A percentile compares a stretch with the other conserved stretches of the same genome.
phyloP scores from a whole-genome alignment of 768 basidiomycete species.

The Hygrocybe coccinea region DNA sequence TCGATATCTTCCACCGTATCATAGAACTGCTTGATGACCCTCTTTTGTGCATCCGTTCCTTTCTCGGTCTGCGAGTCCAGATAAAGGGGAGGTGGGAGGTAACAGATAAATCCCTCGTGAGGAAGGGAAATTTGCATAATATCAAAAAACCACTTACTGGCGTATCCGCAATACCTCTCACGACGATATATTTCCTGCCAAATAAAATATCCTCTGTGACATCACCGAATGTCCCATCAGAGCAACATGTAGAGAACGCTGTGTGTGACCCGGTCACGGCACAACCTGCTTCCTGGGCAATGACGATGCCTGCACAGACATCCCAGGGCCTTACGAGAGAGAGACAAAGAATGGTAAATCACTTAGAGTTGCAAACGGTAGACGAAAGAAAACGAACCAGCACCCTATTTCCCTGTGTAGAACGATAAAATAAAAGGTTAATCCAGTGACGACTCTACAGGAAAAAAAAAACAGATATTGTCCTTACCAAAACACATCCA shows the following conservation, averaged over 20 bases:
- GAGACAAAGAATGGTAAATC: background rate
- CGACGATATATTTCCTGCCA: slow-evolving; percentile 77
- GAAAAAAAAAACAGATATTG: slow-evolving; percentile 2
- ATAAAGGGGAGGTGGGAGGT: too few relatives aligned
- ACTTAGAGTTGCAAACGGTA: background rate
- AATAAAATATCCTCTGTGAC: slow-evolving; percentile 66
- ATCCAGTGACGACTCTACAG: background rate
- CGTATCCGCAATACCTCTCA: slow-evolving; percentile 63
- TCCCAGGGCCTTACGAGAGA: slow-evolving; percentile 59
- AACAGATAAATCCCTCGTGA: slow-evolving; percentile 1
- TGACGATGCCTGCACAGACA: slow-evolving; percentile 87
- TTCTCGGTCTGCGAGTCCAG: slow-evolving; percentile 50
- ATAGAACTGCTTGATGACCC: slow-evolving; percentile 83
- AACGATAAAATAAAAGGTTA: background rate
- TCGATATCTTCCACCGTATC: slow-evolving; percentile 70
- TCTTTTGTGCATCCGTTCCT: slow-evolving; percentile 64
- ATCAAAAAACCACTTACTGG: slow-evolving; percentile 32
- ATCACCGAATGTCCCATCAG: slow-evolving; percentile 46
- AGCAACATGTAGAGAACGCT: slow-evolving; percentile 35
- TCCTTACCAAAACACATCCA: slow-evolving; percentile 82
- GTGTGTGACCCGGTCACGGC: slow-evolving; percentile 67
- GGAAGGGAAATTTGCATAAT: background rate
- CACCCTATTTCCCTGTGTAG: slow-evolving; percentile 87
- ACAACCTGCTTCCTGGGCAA: slow-evolving; percentile 85
- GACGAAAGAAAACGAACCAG: slow-evolving; percentile 21